Percentiles rank a stretch among this genome's conserved stretches.
These are phyloP conservation scores for Ehretia macrophylla DNA, from an alignment of 257 asterid species.

Conservation along the genomic window DNA sequence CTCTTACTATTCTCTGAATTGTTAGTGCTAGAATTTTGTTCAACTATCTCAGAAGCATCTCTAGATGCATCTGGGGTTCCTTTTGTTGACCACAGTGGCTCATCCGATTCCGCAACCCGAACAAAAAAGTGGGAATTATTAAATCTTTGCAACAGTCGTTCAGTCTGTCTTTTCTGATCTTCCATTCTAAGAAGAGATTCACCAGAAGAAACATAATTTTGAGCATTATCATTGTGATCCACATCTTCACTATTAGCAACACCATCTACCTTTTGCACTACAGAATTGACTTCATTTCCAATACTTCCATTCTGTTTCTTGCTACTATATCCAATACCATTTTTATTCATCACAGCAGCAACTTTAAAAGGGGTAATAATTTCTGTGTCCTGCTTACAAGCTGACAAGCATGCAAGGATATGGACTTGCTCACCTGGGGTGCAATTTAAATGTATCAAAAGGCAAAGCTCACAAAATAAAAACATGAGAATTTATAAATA, in stretches of 20 bases:
- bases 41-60: constrained; percentile 35
- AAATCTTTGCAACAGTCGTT: constrained; percentile 61
- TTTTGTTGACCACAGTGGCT: constrained; percentile 89
- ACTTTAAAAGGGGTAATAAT: constrained; percentile 94
- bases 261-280: constrained; percentile 19
- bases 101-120: constrained; percentile 73
- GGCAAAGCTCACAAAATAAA: constrained; percentile 9
- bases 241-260: constrained; percentile 33
- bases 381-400: constrained; percentile 85
- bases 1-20: constrained; percentile 35
- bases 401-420: constrained; percentile 81
- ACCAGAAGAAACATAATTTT: constrained; percentile 52
- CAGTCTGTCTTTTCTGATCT: constrained; percentile 75
- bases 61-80: constrained; percentile 30
- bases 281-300: constrained; percentile 30
- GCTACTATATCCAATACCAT: constrained; percentile 47
- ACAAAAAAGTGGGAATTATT: constrained; percentile 80
- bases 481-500: background rate
- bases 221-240: constrained; percentile 37
- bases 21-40: constrained; percentile 30
- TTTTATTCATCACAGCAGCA: constrained; percentile 87
- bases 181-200: constrained; percentile 89
- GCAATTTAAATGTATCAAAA: constrained; percentile 4
- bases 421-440: constrained; percentile 81
- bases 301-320: constrained; percentile 48